Conservation (phyloP, 1,284 basidiomycete species). For the Ganoderma leucocontextum region DNA sequence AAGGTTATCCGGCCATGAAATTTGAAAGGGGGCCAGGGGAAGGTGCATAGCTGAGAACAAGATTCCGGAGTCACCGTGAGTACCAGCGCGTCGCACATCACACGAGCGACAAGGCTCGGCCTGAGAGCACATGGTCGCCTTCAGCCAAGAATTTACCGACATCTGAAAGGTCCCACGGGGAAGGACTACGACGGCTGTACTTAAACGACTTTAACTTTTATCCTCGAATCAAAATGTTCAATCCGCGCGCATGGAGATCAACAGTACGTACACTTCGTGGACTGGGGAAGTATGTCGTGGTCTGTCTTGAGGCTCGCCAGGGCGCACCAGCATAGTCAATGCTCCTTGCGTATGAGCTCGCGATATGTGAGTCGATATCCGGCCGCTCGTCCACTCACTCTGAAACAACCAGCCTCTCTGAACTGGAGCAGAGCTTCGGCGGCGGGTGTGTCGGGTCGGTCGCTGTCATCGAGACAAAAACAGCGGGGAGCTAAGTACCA, state of each 20-base stretch:
- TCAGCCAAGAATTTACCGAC: neutral
- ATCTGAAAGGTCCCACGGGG: neutral
- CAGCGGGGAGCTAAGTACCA: neutral
- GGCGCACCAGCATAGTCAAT: too few relatives aligned
- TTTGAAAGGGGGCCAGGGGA: neutral
- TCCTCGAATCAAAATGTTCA: neutral
- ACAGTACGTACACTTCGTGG: neutral
- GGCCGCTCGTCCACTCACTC: neutral
- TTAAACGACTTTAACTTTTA: neutral
- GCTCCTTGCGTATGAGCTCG: too few relatives aligned
- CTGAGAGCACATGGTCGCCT: neutral
- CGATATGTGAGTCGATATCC: conserved; percentile 8
- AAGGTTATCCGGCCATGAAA: neutral
- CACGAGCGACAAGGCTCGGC: conserved; percentile 1
- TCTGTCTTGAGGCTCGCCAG: too few relatives aligned
- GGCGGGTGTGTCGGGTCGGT: neutral
- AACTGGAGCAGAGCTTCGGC: too few relatives aligned
- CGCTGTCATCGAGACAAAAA: neutral
- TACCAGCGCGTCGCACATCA: neutral
- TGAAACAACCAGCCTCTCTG: neutral
- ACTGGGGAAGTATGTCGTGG: neutral
- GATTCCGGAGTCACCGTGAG: neutral
- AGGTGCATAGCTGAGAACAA: neutral
- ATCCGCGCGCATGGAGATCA: neutral
- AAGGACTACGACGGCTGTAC: neutral